Evolutionary conservation across 768 basidiomycete genomes (phyloP).

Genomic region (Kwoniella dendrophila): DNA sequence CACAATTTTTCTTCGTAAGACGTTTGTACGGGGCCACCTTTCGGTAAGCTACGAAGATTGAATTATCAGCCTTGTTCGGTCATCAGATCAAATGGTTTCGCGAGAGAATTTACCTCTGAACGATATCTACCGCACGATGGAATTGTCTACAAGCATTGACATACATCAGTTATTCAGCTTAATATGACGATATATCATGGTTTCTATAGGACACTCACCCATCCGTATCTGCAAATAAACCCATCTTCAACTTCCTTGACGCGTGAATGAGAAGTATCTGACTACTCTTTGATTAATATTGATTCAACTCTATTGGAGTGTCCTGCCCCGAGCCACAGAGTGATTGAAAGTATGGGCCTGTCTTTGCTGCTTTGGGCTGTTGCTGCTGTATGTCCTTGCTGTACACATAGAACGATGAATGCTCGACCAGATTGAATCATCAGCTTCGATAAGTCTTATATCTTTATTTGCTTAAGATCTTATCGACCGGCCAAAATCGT

Average conservation of each 20-base stretch:
- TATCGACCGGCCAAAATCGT: no score
- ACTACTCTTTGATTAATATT: neutral
- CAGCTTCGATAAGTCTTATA: no score
- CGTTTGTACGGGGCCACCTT: slow-evolving; percentile 92
- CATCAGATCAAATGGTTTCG: neutral
- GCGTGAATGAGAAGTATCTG: neutral
- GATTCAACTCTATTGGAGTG: no score
- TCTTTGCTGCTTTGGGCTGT: no score
- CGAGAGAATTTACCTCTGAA: slow-evolving; percentile 62
- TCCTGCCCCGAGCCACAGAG: no score
- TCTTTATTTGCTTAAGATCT: no score
- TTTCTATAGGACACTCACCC: slow-evolving; percentile 20
- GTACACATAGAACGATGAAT: no score
- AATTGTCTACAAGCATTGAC: slow-evolving; percentile 63
- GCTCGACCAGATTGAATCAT: no score
- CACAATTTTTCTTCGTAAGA: slow-evolving; percentile 91
- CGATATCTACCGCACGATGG: slow-evolving; percentile 89
- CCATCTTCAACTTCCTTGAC: neutral
- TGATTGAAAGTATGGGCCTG: no score
- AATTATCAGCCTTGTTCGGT: neutral
- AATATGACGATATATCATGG: neutral
- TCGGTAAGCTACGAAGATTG: slow-evolving; percentile 65
- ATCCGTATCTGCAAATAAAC: slow-evolving; percentile 25
- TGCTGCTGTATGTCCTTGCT: no score
- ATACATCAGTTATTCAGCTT: neutral